Base-by-base conservation (phyloP, 768 basidiomycete genomes). In the Cyclocybe aegerita region DNA sequence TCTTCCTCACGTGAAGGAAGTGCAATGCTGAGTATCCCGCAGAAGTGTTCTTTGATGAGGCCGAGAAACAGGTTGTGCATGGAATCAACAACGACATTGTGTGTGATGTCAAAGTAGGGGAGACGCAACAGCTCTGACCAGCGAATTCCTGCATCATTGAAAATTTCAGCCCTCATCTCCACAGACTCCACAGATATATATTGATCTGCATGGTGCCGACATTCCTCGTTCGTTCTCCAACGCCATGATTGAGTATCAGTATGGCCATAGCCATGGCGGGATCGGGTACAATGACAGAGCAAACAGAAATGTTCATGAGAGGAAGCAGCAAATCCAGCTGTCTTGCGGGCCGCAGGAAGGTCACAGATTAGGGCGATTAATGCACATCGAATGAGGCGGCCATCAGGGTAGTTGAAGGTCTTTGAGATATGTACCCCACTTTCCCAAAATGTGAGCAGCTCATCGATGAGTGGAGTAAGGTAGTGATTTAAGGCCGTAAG, bases 21-120 rank as follows among this genome's bases (percentile, higher is more conserved):
- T 2, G 39, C 23, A 33, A 61, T 56, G 1, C 58, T 56, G 14
- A 58, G 62, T 9, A 70, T 44, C 3, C 57, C 49, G 4, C 50
- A 41, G 43, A 57, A 62, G 41, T 71, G 69, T 23, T 63, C 49
- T 14, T 62, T 46, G 23, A 70, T 44, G 1, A 64, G 33, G 11
- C 61, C 60, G 12, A 74, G 59, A 44, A 65, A 62, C 2, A 74
- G 52, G n/a, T 64, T 61, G 35, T 75, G 73, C 71, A 76, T 75
- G 1, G 62, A 48, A 37, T 76, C 71, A n/a, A 72, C 56, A 0
- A 68, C 60, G 0, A 61, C 39, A 30, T 29, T 48, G 12, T 32
- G 49, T 8, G 53, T 16, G 0, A 66, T 65, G 50, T 75, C 65
- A 66, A 72, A 76, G 50, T 78, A 78, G 0, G 66, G 65, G 2